Evolutionary conservation across 352 stramenopile species (phyloP).

Genomic region (Phytophthora litchii): DNA sequence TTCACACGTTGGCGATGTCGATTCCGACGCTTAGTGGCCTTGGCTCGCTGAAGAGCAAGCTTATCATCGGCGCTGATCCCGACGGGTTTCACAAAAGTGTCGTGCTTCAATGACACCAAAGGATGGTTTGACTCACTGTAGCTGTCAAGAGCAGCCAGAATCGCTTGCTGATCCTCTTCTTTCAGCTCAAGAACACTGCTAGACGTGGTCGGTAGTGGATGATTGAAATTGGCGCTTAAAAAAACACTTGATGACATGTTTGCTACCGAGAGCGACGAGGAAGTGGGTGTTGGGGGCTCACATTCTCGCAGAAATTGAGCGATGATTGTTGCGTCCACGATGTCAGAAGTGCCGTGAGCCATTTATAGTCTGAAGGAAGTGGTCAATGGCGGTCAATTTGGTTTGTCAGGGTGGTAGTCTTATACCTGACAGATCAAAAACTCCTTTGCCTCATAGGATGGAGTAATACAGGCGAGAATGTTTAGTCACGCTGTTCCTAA

Average conservation of each 20-base stretch:
- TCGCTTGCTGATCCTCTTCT: constrained; percentile 9
- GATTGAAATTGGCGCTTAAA: neutral
- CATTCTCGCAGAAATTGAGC: constrained; percentile 8
- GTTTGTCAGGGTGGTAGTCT: too few species aligned
- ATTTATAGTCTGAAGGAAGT: too few species aligned
- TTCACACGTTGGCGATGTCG: constrained; percentile 19
- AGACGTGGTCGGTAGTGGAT: neutral
- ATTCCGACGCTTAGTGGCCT: constrained; percentile 14
- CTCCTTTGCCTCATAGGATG: too few species aligned
- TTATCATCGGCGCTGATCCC: neutral
- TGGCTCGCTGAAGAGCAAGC: constrained; percentile 4
- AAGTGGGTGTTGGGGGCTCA: neutral
- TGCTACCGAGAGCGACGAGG: neutral
- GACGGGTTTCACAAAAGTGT: neutral
- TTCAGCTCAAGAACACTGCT: neutral
- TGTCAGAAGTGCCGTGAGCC: neutral
- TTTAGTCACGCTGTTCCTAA: too few species aligned
- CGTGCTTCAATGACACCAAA: neutral
- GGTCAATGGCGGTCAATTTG: too few species aligned
- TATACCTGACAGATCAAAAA: too few species aligned
- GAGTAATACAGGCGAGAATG: too few species aligned
- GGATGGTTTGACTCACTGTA: neutral
- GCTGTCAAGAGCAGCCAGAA: constrained; percentile 10
- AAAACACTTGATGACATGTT: neutral
- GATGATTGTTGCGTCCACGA: neutral